Percentiles rank a stretch among this genome's conserved stretches.
phyloP scores from a whole-genome alignment of 257 asterid species.

The Henckelia pumila region DNA sequence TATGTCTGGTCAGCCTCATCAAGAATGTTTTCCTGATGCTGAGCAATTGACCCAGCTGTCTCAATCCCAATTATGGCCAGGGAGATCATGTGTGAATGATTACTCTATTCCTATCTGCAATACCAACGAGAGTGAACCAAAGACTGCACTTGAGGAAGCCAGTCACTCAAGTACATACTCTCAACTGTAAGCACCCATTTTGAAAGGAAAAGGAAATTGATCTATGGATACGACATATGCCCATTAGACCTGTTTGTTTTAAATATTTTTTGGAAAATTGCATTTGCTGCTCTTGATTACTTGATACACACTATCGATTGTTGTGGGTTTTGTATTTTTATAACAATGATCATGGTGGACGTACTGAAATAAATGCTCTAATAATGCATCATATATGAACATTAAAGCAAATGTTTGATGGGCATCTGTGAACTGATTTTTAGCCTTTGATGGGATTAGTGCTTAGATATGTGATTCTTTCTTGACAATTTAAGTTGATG shows the following conservation, averaged over 20 bases:
- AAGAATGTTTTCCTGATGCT: slow-evolving; percentile 44
- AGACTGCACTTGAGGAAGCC: slow-evolving; percentile 44
- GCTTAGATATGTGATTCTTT: neutral
- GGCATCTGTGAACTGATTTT: neutral
- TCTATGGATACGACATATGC: neutral
- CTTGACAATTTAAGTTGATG: neutral
- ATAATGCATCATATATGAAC: neutral
- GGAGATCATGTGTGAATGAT: slow-evolving; percentile 42
- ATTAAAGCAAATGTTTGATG: neutral
- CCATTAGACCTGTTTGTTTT: neutral
- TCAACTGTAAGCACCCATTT: slow-evolving; percentile 58
- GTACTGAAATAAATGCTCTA: neutral
- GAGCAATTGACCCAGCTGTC: slow-evolving; percentile 47
- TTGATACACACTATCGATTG: neutral
- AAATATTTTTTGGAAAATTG: neutral
- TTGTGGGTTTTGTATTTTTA: neutral
- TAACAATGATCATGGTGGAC: neutral
- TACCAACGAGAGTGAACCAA: slow-evolving; percentile 47
- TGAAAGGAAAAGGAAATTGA: neutral
- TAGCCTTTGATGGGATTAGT: neutral
- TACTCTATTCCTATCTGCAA: slow-evolving; percentile 39
- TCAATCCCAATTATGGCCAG: slow-evolving; percentile 42
- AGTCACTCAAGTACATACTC: slow-evolving; percentile 55
- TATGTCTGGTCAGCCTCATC: slow-evolving; percentile 40
- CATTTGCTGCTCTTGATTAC: neutral